Evolutionary conservation across 2,329 filamentous ascomycete genomes (phyloP).

Genomic region (Incumbomyces lentus): DNA sequence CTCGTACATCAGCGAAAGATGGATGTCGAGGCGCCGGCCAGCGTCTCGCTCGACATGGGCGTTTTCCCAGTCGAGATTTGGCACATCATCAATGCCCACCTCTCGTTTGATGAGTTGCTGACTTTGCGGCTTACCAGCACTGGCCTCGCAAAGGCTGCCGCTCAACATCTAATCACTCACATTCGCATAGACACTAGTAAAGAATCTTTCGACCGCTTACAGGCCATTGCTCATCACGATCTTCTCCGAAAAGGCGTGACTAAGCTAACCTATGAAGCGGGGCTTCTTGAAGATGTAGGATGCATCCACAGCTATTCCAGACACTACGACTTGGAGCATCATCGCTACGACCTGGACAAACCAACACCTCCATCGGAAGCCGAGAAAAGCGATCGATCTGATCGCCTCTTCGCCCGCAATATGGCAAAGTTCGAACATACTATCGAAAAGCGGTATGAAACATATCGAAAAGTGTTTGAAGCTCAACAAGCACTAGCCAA

Average conservation of each 20-base stretch:
- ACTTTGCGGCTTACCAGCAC: constrained; percentile 12
- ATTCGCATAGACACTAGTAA: constrained; percentile 17
- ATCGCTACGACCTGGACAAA: constrained; percentile 8
- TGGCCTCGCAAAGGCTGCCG: constrained; percentile 15
- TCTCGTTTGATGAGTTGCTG: constrained; percentile 13
- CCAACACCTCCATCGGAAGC: constrained; percentile 9
- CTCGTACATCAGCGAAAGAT: too few relatives aligned
- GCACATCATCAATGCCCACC: constrained; percentile 13
- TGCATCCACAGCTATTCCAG: constrained; percentile 17
- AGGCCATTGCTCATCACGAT: constrained; percentile 12
- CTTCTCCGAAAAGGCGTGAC: constrained; percentile 17
- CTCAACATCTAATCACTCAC: constrained; percentile 15
- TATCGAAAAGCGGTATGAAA: constrained; percentile 13
- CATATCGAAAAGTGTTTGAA: constrained; percentile 13
- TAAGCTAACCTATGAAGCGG: constrained; percentile 17
- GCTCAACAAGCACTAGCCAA: constrained; percentile 15
- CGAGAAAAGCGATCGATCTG: constrained; percentile 11
- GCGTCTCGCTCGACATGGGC: constrained; percentile 8
- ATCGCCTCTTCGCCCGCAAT: constrained; percentile 19
- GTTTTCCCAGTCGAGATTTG: constrained; percentile 17
- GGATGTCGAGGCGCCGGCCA: too few relatives aligned
- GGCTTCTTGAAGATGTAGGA: constrained; percentile 14
- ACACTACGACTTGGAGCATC: constrained; percentile 15
- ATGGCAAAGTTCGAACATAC: constrained; percentile 15
- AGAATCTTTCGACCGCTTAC: constrained; percentile 17